phyloP scores from a whole-genome alignment of 768 basidiomycete genomes.

The Amanita rimosa region DNA sequence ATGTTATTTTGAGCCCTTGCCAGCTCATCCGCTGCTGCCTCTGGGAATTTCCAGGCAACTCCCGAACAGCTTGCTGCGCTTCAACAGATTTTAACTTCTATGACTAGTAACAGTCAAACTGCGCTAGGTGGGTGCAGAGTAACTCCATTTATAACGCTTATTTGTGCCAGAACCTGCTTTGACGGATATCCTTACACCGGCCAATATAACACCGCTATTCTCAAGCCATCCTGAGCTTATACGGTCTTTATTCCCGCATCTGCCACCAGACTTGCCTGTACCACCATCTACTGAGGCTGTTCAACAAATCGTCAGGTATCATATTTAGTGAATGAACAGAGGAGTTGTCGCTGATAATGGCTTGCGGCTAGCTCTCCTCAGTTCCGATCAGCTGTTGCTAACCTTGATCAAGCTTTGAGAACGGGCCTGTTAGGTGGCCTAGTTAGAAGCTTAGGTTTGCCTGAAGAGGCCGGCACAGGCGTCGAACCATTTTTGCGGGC shows the following conservation, averaged over 20 bases:
- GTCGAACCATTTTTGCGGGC: slow-evolving; percentile 74
- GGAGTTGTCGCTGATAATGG: slow-evolving; percentile 3
- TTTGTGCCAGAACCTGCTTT: slow-evolving; percentile 44
- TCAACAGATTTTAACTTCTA: slow-evolving; percentile 40
- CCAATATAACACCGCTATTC: slow-evolving; percentile 66
- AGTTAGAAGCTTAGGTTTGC: slow-evolving; percentile 70
- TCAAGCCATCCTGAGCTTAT: slow-evolving; percentile 57
- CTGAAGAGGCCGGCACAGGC: slow-evolving; percentile 74
- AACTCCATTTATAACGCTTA: background rate
- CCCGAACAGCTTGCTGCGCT: slow-evolving; percentile 62
- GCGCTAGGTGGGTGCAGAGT: background rate
- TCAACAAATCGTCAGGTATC: slow-evolving; percentile 55
- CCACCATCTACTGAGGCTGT: slow-evolving; percentile 62
- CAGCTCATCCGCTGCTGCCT: slow-evolving; percentile 9
- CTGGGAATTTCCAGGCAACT: slow-evolving; percentile 28
- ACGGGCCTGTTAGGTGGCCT: slow-evolving; percentile 71
- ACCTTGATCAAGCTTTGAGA: slow-evolving; percentile 74
- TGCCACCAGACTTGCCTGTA: slow-evolving; percentile 67
- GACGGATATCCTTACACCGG: slow-evolving; percentile 64
- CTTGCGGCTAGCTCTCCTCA: slow-evolving; percentile 50
- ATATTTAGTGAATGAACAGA: background rate
- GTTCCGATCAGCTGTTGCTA: slow-evolving; percentile 69
- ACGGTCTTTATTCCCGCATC: slow-evolving; percentile 63
- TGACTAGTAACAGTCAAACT: slow-evolving; percentile 25
- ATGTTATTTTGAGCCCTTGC: slow-evolving; percentile 7